Conservation (phyloP, 345 rosid species). For the Dipteronia sinensis region DNA sequence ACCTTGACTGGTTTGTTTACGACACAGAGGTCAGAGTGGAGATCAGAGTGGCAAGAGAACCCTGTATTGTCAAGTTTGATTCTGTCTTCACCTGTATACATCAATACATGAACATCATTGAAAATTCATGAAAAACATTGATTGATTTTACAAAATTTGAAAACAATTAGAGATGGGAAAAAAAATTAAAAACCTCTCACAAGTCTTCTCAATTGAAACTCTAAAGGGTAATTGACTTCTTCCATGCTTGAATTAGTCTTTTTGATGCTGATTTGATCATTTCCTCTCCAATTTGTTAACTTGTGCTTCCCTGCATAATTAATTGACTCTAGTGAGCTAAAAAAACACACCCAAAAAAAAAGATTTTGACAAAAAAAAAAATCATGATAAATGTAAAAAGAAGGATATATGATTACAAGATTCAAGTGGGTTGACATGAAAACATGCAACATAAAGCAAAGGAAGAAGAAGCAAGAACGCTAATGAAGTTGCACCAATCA, state of each 20-base stretch:
- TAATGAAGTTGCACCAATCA: conserved; percentile 20
- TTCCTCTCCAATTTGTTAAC: conserved; percentile 7
- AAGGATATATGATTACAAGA: conserved; percentile 21
- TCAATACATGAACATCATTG: not conserved
- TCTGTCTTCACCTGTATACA: conserved; percentile 35
- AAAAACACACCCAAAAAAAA: not conserved
- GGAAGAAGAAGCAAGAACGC: conserved; percentile 14
- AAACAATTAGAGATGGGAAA: not conserved
- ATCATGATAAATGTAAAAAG: not conserved
- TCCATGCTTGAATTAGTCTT: not conserved
- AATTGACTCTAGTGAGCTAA: not conserved
- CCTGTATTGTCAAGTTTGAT: conserved; percentile 28
- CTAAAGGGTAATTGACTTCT: not conserved
- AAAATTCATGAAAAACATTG: not conserved
- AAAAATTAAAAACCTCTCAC: conserved; percentile 19
- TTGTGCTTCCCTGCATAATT: conserved; percentile 17
- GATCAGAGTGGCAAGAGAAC: conserved; percentile 35
- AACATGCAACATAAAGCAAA: conserved; percentile 18
- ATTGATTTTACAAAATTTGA: not conserved
- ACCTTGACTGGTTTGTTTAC: conserved; percentile 32
- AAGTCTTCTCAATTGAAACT: conserved; percentile 24
- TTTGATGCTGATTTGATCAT: not conserved
- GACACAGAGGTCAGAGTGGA: conserved; percentile 32
- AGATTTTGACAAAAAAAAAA: not conserved
- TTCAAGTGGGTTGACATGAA: not conserved